Base-by-base conservation (phyloP, 2,329 filamentous ascomycete genomes). In the Aureobasidium sp. region DNA sequence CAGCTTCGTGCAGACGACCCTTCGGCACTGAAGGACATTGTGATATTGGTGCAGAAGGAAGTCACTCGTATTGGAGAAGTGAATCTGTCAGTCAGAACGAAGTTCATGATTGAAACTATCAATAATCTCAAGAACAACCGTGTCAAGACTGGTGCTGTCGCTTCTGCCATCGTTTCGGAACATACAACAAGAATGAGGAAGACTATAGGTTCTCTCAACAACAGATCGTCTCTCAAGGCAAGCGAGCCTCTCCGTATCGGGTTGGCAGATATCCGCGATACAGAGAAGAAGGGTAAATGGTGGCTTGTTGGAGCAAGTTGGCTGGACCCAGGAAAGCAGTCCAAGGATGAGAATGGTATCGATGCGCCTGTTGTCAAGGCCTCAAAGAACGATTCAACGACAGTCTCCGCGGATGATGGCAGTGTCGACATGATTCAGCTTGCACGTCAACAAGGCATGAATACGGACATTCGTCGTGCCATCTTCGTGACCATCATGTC, bases 91-190 rank as follows among this genome's bases (percentile, higher is more conserved):
- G 93, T 95, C 13, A 90, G 96, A 65, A 98, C 95, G 1, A 97
- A 93, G 71, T 98, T 98, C 80, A 98, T 98, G 95, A 93, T 99
- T 60, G 95, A 98, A 74, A 96, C 92, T 1, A 97, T 99, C 77
- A 94, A 93, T 67, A 93, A 97, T 73, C 85, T 99, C 36, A 97
- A 97, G 77, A 97, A 97, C 82, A 98, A 96, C 79, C 93, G 93
- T 67, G 86, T 95, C 74, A 98, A 95, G 78, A 90, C 91, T 18
- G 90, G 89, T 20, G 86, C 87, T 51, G 86, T 87, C 48, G 92
- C 92, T 47, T 93, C 93, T 1, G 88, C 87, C 4, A 84, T 97
- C 9, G 88, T 90, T 0, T 90, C 91, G 1, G 94, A 98, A 73
- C 93, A 97, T 73, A 93, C 93, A 1, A 91, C 90, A 20, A 90